These are phyloP conservation scores for Rhynchosporium graminicola DNA, from an alignment of 2,329 filamentous ascomycete genomes.

Conservation along the genomic window DNA sequence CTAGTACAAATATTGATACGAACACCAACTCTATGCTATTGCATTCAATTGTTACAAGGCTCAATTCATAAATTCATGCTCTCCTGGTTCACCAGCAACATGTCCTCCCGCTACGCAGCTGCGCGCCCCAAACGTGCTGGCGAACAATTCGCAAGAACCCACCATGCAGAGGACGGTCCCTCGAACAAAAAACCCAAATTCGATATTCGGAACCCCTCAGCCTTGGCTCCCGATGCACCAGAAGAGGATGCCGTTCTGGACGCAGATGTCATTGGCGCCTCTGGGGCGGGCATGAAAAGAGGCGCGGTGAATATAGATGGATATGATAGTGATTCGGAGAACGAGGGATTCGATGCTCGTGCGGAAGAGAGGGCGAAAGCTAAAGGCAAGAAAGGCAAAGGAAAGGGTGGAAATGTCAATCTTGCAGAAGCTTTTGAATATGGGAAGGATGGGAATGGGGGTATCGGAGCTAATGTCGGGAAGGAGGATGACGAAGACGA, in stretches of 20 bases:
- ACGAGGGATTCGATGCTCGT: conserved; percentile 82
- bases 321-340: conserved; percentile 91
- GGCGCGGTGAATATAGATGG: conserved; percentile 96
- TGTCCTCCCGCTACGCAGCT: conserved; percentile 57
- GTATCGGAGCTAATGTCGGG: conserved; percentile 40
- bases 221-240: conserved; percentile 77
- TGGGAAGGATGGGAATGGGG: conserved; percentile 41
- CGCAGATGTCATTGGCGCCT: conserved; percentile 82
- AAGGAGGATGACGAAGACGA: conserved; percentile 62
- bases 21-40: too few relatives aligned
- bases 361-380: conserved; percentile 59
- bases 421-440: conserved; percentile 58
- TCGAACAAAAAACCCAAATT: conserved; percentile 82
- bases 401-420: conserved; percentile 44
- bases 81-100: conserved; percentile 44
- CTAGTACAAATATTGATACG: too few relatives aligned
- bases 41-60: too few relatives aligned
- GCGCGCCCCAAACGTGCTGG: conserved; percentile 81
- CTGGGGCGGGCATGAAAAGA: conserved; percentile 74
- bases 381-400: conserved; percentile 41
- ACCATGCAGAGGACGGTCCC: conserved; percentile 56
- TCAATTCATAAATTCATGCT: conserved; percentile 3
- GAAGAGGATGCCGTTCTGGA: conserved; percentile 79
- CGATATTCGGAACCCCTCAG: conserved; percentile 91
- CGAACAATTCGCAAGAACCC: conserved; percentile 76